A percentile compares a stretch with the other conserved stretches of the same genome.
Conservation (phyloP, 2,329 filamentous ascomycete genomes). For the Colletotrichum graminicola region DNA sequence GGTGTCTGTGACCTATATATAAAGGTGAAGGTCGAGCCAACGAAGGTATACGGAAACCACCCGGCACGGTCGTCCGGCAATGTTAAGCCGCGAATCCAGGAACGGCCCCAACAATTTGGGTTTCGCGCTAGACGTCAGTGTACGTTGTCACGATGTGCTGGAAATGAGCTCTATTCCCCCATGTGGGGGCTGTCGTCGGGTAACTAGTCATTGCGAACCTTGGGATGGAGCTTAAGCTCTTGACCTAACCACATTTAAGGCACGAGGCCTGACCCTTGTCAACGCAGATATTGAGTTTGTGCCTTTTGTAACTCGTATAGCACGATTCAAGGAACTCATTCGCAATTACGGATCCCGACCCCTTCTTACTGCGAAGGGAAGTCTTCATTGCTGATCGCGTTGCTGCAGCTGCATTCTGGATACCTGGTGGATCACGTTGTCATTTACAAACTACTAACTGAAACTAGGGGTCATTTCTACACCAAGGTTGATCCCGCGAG, state of each 20-base stretch:
- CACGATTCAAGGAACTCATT: constrained; percentile 5
- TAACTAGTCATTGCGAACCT: constrained; percentile 13
- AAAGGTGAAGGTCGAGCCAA: neutral
- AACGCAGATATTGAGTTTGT: neutral
- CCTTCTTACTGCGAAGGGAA: neutral
- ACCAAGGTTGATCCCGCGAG: neutral
- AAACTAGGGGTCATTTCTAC: neutral
- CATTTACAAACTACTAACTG: neutral
- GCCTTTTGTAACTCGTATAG: constrained; percentile 15
- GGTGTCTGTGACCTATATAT: neutral
- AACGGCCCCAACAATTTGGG: constrained; percentile 24
- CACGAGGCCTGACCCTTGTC: constrained; percentile 16
- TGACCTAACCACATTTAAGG: neutral
- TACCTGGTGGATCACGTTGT: neutral
- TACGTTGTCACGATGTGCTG: neutral
- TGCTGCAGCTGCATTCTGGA: neutral
- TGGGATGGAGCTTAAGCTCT: constrained; percentile 3
- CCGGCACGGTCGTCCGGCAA: neutral
- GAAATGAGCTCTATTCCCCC: constrained; percentile 16
- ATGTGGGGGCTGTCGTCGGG: constrained; percentile 4
- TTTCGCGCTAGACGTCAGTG: neutral
- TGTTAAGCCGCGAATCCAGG: neutral
- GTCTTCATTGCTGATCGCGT: neutral
- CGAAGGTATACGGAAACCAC: neutral
- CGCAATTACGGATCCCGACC: neutral